Evolutionary conservation across 768 basidiomycete genomes (phyloP), one percentile per base, ranked within the genome.

Genomic region (Tylopilus intermedius): DNA sequence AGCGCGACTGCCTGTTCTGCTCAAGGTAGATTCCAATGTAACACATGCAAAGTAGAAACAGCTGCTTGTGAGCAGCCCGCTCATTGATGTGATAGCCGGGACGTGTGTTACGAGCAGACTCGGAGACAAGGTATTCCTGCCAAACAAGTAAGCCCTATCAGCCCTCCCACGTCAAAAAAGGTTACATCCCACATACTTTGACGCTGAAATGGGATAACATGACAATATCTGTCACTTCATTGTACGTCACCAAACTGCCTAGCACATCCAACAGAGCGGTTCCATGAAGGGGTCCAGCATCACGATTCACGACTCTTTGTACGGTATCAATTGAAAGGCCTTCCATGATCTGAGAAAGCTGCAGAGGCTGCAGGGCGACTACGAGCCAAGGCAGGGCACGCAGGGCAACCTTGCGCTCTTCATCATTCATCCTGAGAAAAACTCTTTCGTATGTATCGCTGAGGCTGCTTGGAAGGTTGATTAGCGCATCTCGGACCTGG

Each of bases 331-430:
- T 37, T 37, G 35, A 37, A 37, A 37, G 35, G 35, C 35, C 35
- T 5, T 37, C 35, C 14, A 37, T 37, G 13, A 37, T 37, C 14
- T 37, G 35, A 14, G 35, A 37, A 13, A 37, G 14, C 35, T 37
- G 35, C 35, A 37, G 35, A 6, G 35, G 35, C 35, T 10, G 5
- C 15, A 63, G 39, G 1, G 60, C 54, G 4, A 39, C 54, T 8
- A 62, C 41, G 33, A 33, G 33, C 33, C 33, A 37, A 14, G 13
- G 4, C 35, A 37, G 15, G 7, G 35, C 6, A 15, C 35, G 35
- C 35, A 14, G 13, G 13, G 15, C 35, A 14, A 37, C 35, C 35
- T 37, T 14, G 35, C 35, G 35, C 15, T 37, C 35, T 4, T 37
- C 35, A 3, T 37, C 15, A 10, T 15, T 37, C 14, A 37, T 37